Percentiles rank a stretch among this genome's conserved stretches.
Evolutionary conservation across 176 grass and related monocot species (phyloP).

Genomic region (Cenchrus fungigraminus): DNA sequence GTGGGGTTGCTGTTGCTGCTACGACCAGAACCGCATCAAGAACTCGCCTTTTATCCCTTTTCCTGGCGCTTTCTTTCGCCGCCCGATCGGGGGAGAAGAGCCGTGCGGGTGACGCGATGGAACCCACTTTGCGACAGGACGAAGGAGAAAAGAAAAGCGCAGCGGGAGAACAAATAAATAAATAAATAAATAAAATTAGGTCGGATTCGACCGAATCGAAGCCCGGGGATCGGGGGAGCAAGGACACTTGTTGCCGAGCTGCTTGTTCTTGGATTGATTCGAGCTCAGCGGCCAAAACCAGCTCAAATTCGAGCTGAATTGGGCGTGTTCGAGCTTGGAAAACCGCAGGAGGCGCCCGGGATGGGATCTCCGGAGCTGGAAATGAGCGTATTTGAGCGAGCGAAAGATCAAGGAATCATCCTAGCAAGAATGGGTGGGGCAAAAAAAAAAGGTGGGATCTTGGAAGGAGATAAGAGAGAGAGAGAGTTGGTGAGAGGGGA

Average conservation of each 20-base stretch:
- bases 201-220: constrained; percentile 72
- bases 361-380: constrained; percentile 41
- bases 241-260: constrained; percentile 57
- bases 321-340: background rate
- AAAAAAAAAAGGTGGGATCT: constrained; percentile 50
- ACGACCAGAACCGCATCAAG: constrained; percentile 45
- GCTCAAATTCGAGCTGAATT: constrained; percentile 33
- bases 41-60: constrained; percentile 36
- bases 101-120: constrained; percentile 67
- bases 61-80: constrained; percentile 17
- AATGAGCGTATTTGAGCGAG: constrained; percentile 37
- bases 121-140: constrained; percentile 56
- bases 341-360: background rate
- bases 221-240: constrained; percentile 42
- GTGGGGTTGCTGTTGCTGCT: constrained; percentile 32
- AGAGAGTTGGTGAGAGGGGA: constrained; percentile 63
- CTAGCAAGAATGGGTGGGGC: constrained; percentile 32
- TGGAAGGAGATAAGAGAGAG: constrained; percentile 56
- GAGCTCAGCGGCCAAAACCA: background rate
- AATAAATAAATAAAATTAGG: constrained; percentile 25
- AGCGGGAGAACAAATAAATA: background rate
- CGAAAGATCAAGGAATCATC: constrained; percentile 63
- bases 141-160: constrained; percentile 19
- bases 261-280: constrained; percentile 25
- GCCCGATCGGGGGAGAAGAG: constrained; percentile 29